phyloP scores from a whole-genome alignment of 2,329 filamentous ascomycete species.

The Trichoderma sp. region DNA sequence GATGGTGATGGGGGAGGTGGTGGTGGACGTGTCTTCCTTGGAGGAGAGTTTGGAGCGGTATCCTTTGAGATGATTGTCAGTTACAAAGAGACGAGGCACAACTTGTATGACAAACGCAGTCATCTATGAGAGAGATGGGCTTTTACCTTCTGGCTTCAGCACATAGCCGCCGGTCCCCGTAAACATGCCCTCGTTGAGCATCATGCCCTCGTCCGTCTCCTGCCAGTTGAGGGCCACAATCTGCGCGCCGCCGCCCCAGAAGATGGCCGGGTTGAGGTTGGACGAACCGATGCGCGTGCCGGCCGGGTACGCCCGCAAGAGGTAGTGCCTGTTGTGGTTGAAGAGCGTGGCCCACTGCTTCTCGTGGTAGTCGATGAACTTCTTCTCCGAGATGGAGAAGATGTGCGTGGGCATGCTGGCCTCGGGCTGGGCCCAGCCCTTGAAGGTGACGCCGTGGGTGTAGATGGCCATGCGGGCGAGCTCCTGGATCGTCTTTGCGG shows the following conservation, averaged over 20 bases:
- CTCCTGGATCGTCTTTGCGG: slow-evolving; percentile 68
- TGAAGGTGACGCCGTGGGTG: slow-evolving; percentile 81
- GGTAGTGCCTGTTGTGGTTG: slow-evolving; percentile 75
- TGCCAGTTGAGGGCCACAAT: slow-evolving; percentile 96
- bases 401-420: slow-evolving; percentile 67
- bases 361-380: slow-evolving; percentile 63
- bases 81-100: too few species aligned
- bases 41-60: slow-evolving; percentile 38
- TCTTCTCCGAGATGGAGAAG: slow-evolving; percentile 67
- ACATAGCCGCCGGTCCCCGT: slow-evolving; percentile 80
- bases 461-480: slow-evolving; percentile 80
- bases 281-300: slow-evolving; percentile 80
- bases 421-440: slow-evolving; percentile 72
- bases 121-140: not conserved
- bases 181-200: slow-evolving; percentile 95
- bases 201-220: slow-evolving; percentile 86
- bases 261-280: slow-evolving; percentile 80
- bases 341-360: slow-evolving; percentile 62
- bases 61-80: slow-evolving; percentile 31
- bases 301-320: slow-evolving; percentile 89
- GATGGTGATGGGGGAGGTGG: slow-evolving; percentile 40
- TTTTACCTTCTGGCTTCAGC: slow-evolving; percentile 72
- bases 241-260: slow-evolving; percentile 88
- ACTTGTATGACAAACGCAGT: not conserved
- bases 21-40: slow-evolving; percentile 29